phyloP scores from a whole-genome alignment of 805 yeast genomes.

The Saccharomycopsis olivae region DNA sequence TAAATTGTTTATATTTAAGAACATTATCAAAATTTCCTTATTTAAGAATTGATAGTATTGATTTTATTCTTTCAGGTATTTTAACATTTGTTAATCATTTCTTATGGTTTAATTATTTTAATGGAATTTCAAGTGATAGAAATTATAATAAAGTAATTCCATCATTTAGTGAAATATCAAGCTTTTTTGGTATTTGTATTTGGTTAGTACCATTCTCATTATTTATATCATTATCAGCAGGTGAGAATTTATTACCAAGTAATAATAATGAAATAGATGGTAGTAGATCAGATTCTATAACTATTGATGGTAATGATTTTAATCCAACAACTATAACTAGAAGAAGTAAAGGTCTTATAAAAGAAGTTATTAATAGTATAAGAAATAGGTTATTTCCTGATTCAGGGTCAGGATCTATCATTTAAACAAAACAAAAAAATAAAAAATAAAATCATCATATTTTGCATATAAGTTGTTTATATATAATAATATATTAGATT shows the following conservation, averaged over 20 bases:
- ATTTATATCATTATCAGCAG: constrained; percentile 85
- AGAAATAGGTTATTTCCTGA: neutral
- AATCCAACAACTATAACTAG: constrained; percentile 26
- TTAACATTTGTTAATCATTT: constrained; percentile 75
- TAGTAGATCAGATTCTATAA: constrained; percentile 21
- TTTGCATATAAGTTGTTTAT: neutral
- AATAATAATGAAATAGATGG: constrained; percentile 23
- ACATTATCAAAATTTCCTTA: constrained; percentile 78
- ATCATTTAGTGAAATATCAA: constrained; percentile 80
- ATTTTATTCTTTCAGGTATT: constrained; percentile 59
- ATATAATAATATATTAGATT: neutral
- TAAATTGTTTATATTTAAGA: constrained; percentile 66
- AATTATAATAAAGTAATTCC: constrained; percentile 59
- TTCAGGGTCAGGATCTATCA: neutral
- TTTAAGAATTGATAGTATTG: constrained; percentile 61
- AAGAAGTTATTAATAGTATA: constrained; percentile 41
- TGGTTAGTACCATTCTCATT: constrained; percentile 93
- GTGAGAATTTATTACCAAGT: constrained; percentile 75
- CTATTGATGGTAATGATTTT: constrained; percentile 24
- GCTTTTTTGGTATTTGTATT: constrained; percentile 85
- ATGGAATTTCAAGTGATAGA: constrained; percentile 53
- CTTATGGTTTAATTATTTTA: constrained; percentile 82
- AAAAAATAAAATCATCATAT: neutral
- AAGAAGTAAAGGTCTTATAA: constrained; percentile 55
- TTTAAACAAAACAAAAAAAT: neutral